phyloP scores from a whole-genome alignment of 306 rosid genomes.

The Cucumis hystrix region DNA sequence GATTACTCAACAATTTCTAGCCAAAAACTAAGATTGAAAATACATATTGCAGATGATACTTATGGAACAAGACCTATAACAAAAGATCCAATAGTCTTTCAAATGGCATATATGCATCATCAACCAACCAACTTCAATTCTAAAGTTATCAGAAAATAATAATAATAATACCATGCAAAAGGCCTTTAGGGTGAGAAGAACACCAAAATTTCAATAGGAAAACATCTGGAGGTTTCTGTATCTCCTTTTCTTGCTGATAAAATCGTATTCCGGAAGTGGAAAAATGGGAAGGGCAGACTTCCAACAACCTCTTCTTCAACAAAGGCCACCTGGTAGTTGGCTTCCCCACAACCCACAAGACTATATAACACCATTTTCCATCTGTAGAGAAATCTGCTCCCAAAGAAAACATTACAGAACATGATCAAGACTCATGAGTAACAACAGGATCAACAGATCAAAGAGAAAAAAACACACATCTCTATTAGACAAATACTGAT shows the following conservation, averaged over 20 bases:
- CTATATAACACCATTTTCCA: constrained; percentile 52
- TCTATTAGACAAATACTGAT: not conserved
- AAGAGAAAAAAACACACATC: not conserved
- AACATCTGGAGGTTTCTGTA: constrained; percentile 23
- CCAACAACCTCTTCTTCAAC: constrained; percentile 36
- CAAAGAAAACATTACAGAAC: not conserved
- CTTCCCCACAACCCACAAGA: constrained; percentile 44
- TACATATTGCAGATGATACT: not conserved
- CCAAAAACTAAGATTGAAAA: not conserved
- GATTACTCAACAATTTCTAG: not conserved
- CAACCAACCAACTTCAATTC: not conserved
- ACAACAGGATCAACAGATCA: not conserved
- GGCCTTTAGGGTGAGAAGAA: constrained; percentile 33
- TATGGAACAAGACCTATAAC: not conserved
- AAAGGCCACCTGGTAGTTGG: constrained; percentile 35
- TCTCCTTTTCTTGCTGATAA: constrained; percentile 27
- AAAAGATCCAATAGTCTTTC: not conserved
- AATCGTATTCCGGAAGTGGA: constrained; percentile 29
- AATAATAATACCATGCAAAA: constrained; percentile 28
- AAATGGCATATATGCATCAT: not conserved
- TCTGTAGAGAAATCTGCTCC: constrained; percentile 35
- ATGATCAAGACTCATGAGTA: not conserved
- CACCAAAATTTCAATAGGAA: constrained; percentile 51
- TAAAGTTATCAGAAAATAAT: not conserved
- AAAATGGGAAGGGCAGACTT: constrained; percentile 41